Evolutionary conservation across 352 stramenopile genomes (phyloP).

Genomic region (Globisporangium emineosum): DNA sequence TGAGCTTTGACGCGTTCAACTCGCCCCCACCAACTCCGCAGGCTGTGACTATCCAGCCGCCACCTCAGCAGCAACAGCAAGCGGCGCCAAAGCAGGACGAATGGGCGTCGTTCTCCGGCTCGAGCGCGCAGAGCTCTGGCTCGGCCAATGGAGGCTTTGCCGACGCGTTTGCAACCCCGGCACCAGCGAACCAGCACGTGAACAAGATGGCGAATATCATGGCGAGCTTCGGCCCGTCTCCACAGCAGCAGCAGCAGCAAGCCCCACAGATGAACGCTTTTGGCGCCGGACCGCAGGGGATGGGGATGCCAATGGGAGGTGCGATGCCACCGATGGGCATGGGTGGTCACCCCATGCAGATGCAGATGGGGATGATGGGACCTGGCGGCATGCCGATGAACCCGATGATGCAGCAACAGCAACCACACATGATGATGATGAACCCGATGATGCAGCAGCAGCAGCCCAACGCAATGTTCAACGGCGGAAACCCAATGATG

Average conservation of each 20-base stretch:
- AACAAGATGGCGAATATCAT: slow-evolving; percentile 88
- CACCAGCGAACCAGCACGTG: slow-evolving; percentile 48
- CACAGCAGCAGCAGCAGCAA: slow-evolving; percentile 22
- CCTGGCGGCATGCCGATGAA: slow-evolving; percentile 36
- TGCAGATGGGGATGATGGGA: slow-evolving; percentile 20
- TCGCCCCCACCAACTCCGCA: slow-evolving; percentile 27
- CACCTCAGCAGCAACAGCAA: slow-evolving; percentile 10
- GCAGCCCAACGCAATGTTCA: slow-evolving; percentile 31
- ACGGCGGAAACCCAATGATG: slow-evolving; percentile 42
- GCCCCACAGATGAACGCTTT: slow-evolving; percentile 27
- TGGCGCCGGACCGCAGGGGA: slow-evolving; percentile 24
- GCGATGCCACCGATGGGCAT: slow-evolving; percentile 32
- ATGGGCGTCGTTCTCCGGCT: slow-evolving; percentile 70
- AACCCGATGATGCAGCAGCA: slow-evolving; percentile 39
- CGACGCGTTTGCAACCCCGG: slow-evolving; percentile 43
- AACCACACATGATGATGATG: slow-evolving; percentile 20
- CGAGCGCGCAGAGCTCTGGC: slow-evolving; percentile 31
- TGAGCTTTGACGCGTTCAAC: slow-evolving; percentile 73
- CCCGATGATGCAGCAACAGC: slow-evolving; percentile 28
- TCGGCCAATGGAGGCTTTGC: slow-evolving; percentile 21
- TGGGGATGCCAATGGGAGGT: slow-evolving; percentile 40
- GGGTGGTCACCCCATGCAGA: slow-evolving; percentile 25
- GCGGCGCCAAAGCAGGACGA: slow-evolving; percentile 52
- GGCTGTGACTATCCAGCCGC: slow-evolving; percentile 16
- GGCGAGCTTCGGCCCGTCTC: slow-evolving; percentile 62